Evolutionary conservation across 2,329 filamentous ascomycete species (phyloP), one percentile per base, ranked within the genome.

Genomic region (Alternaria viburni): DNA sequence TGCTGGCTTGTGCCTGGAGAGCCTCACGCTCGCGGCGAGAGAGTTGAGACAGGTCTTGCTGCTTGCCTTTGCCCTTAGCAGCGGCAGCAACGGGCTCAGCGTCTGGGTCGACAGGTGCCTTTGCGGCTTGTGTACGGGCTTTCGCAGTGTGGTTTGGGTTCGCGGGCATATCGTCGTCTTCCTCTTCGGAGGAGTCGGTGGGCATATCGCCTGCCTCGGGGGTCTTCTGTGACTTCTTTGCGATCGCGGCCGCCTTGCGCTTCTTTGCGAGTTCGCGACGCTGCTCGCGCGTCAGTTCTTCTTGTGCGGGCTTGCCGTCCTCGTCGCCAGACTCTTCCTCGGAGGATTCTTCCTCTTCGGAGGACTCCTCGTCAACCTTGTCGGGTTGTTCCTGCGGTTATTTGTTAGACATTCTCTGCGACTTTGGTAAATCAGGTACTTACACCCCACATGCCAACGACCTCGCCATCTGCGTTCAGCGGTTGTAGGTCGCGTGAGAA

Each of bases 401-500:
- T 51, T 8, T 54, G 60, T 79, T 65, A 77, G 74, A 51, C 46
- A 21, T 5, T 61, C 19, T 12, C 44, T 57, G 28, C 7, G 41
- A 11, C 17, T 13, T n/a, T 10, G 32, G 28, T 13, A 32, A 4
- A 23, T 15, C 17, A 49, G 49, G 46, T 60, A 77, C 88, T 82
- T 77, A 89, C 88, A 78, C 87, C 89, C 92, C 95, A 97, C 87
- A 97, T 95, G 85, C 91, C 90, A 67, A 95, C 86, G 72, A 93
- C 89, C 76, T 96, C 96, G 72, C 95, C 96, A 77, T 98, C 92
- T 71, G 90, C 90, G 76, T 97, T 94, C 75, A 96, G 83, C 19
- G 94, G 94, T 80, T 92, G 90, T 50, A 98, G 89, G 80, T 97
- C 90, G 70, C 93, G 91, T 70, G 94, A 97, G 84, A 96, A 99